phyloP scores from a whole-genome alignment of 1,139 yeast genomes.

The Tardiomyces blankii region DNA sequence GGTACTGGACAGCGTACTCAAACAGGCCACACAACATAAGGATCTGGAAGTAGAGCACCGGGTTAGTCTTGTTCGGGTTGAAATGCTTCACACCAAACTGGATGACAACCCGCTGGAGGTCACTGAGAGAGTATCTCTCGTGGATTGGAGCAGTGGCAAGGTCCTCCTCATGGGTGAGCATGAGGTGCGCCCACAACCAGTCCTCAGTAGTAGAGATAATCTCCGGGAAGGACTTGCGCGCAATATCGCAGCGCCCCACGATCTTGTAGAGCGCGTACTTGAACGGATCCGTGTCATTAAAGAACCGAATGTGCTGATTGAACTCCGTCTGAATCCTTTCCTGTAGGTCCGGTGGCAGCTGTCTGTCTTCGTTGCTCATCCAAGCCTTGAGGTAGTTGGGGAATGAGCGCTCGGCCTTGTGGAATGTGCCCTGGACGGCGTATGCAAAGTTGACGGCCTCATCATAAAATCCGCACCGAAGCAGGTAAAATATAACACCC shows the following conservation, averaged over 20 bases:
- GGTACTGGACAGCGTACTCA: constrained; percentile 68
- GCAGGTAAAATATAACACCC: constrained; percentile 77
- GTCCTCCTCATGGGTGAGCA: constrained; percentile 51
- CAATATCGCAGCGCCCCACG: constrained; percentile 79
- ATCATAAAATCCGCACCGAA: constrained; percentile 69
- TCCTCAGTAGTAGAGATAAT: constrained; percentile 82
- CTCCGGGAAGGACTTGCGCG: constrained; percentile 57
- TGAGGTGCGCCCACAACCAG: constrained; percentile 93
- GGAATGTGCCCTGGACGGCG: constrained; percentile 48
- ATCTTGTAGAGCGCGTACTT: constrained; percentile 85
- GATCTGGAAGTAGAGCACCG: constrained; percentile 61
- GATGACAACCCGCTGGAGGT: constrained; percentile 61
- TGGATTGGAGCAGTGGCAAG: constrained; percentile 37
- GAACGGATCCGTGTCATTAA: constrained; percentile 70
- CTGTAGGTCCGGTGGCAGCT: constrained; percentile 54
- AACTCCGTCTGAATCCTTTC: constrained; percentile 72
- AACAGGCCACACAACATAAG: constrained; percentile 68
- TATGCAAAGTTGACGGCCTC: constrained; percentile 62
- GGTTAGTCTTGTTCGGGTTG: constrained; percentile 50
- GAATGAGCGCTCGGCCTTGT: constrained; percentile 76
- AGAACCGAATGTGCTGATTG: constrained; percentile 68
- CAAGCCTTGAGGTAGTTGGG: constrained; percentile 69
- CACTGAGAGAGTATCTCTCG: constrained; percentile 62
- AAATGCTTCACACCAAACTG: constrained; percentile 69
- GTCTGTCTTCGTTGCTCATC: constrained; percentile 44